These are phyloP conservation scores for Daucus carota DNA, from an alignment of 129 eudicot species.

Conservation along the genomic window DH1_v3.0 NC_030383.2:8512501-8513000, in stretches of 20 bases:
- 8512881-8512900: not conserved
- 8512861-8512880: no score
- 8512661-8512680: not conserved
- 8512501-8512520: not conserved
- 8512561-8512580: not conserved
- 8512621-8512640: not conserved
- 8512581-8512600: not conserved
- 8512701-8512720: not conserved
- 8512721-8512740: not conserved
- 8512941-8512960: no score
- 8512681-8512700: not conserved
- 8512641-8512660: not conserved
- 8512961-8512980: no score
- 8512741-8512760: not conserved
- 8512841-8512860: not conserved
- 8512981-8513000: no score
- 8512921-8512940: no score
- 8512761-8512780: not conserved
- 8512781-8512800: not conserved
- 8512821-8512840: not conserved
- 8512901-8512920: not conserved
- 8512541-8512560: not conserved
- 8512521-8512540: not conserved
- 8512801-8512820: not conserved
- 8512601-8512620: not conserved